Conservation (phyloP, 2,329 filamentous ascomycete genomes). For the Beauveria brongniartii region DNA sequence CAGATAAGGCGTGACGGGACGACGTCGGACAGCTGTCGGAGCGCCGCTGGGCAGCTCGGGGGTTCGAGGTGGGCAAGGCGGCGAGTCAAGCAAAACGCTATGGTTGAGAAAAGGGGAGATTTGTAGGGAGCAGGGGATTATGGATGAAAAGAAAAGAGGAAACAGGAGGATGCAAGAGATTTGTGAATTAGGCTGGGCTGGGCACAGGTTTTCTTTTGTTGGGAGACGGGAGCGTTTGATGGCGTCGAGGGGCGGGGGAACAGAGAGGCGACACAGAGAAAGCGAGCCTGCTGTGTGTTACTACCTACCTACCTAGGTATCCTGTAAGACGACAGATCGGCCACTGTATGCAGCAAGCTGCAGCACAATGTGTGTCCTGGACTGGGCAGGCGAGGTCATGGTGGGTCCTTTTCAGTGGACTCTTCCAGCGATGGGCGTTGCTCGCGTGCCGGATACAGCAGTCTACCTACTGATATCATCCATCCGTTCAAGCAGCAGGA, state of each 20-base stretch:
- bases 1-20: constrained; percentile 9
- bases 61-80: neutral
- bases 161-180: neutral
- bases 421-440: neutral
- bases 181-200: neutral
- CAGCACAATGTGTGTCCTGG: neutral
- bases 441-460: constrained; percentile 11
- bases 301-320: too few relatives aligned
- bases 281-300: neutral
- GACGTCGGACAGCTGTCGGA: constrained; percentile 7
- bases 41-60: constrained; percentile 6
- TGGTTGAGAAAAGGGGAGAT: neutral
- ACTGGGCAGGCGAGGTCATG: neutral
- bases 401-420: neutral
- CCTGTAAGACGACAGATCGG: neutral
- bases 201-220: constrained; percentile 11
- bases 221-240: constrained; percentile 3
- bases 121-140: neutral
- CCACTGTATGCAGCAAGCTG: neutral
- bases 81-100: neutral
- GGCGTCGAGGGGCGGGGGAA: constrained; percentile 1
- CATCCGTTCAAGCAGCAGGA: neutral
- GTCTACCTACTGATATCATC: neutral
- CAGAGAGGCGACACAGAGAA: neutral
- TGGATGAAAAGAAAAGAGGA: neutral